A percentile compares a stretch with the other conserved stretches of the same genome.
Conservation (phyloP, 1,284 basidiomycete species). For the Trametes versicolor region DNA sequence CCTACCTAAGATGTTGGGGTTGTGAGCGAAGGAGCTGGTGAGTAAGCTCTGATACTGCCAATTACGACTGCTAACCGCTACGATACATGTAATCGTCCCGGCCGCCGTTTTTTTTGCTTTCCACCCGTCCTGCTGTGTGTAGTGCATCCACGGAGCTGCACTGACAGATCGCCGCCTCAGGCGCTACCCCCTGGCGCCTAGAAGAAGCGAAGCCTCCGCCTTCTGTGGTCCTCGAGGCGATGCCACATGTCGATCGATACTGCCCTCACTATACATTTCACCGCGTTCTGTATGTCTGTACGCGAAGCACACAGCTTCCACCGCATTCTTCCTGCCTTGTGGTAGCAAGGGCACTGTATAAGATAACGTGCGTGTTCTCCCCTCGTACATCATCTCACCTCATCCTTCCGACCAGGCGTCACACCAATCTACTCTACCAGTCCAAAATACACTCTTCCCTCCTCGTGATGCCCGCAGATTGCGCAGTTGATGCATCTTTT, state of each 20-base stretch:
- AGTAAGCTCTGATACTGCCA: too few relatives aligned
- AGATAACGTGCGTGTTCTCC: background rate
- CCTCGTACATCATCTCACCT: too few relatives aligned
- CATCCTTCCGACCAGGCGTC: too few relatives aligned
- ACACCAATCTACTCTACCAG: background rate
- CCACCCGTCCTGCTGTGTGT: too few relatives aligned
- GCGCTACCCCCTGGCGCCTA: background rate
- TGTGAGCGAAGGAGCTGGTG: too few relatives aligned
- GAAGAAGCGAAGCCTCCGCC: background rate
- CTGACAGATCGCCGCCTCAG: too few relatives aligned
- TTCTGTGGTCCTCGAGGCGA: constrained; percentile 6
- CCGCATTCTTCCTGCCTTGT: background rate
- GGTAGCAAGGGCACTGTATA: background rate
- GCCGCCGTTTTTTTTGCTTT: too few relatives aligned
- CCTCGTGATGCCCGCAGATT: background rate
- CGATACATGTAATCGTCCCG: too few relatives aligned
- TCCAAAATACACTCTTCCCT: background rate
- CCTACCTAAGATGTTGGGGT: background rate
- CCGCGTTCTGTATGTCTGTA: background rate
- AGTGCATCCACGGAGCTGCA: too few relatives aligned
- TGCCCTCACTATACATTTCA: background rate
- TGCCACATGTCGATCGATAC: constrained; percentile 9
- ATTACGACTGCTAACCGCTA: too few relatives aligned
- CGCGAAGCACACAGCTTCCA: background rate
- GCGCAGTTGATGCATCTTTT: background rate